phyloP scores from a whole-genome alignment of 257 asterid species.

The Mitragyna speciosa region DNA sequence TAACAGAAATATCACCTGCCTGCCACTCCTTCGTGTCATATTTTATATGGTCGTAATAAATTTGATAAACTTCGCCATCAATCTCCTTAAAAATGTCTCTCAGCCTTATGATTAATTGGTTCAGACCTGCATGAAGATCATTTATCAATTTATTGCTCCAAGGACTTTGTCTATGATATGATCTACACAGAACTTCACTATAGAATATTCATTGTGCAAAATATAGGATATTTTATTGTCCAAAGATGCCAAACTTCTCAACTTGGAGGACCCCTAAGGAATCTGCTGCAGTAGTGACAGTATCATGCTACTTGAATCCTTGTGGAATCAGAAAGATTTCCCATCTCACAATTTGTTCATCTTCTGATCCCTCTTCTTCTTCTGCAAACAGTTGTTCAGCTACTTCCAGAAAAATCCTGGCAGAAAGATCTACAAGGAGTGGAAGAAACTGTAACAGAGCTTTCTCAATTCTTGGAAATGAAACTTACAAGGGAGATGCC shows the following conservation, averaged over 20 bases:
- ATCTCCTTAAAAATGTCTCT: conserved; percentile 1
- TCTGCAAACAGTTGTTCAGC: conserved; percentile 12
- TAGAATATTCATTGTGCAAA: conserved; percentile 3
- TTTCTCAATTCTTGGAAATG: conserved; percentile 19
- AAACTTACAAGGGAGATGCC: conserved; percentile 7
- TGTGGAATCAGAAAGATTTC: conserved; percentile 27
- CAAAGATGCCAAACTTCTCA: conserved; percentile 33
- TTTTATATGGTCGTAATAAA: conserved; percentile 38
- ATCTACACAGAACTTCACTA: conserved; percentile 2
- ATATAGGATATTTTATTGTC: background rate
- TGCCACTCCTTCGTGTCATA: conserved; percentile 13
- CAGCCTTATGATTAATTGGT: background rate
- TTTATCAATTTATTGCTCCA: background rate
- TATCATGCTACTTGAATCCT: conserved; percentile 34
- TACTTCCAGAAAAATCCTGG: conserved; percentile 14
- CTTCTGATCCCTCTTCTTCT: conserved; percentile 21
- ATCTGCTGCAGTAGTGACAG: conserved; percentile 28
- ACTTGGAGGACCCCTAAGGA: conserved; percentile 31
- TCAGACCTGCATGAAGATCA: background rate
- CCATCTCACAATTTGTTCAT: conserved; percentile 34
- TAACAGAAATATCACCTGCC: conserved; percentile 24
- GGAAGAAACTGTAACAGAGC: conserved; percentile 11
- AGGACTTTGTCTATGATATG: background rate
- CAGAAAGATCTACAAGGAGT: conserved; percentile 21
- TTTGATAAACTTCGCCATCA: conserved; percentile 4